Evolutionary conservation across 2,329 filamentous ascomycete species (phyloP).

Genomic region (Colletotrichum tropicicola): DNA sequence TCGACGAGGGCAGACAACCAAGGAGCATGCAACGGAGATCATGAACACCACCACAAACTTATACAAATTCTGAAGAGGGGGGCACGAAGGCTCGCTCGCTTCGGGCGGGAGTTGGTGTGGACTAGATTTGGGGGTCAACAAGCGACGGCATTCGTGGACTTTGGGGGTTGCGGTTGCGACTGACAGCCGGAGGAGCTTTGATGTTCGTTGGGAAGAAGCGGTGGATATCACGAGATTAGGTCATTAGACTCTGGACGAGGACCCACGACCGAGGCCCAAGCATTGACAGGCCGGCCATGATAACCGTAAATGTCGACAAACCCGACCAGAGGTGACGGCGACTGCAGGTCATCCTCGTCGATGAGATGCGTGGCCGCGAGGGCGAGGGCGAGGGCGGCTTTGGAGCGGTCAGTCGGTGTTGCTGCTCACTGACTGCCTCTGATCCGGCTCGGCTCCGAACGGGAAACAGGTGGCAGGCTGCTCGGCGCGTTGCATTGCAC

Average conservation of each 20-base stretch:
- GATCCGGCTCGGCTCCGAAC: slow-evolving; percentile 20
- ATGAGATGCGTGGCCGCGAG: neutral
- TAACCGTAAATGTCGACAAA: slow-evolving; percentile 19
- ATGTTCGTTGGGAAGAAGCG: slow-evolving; percentile 1
- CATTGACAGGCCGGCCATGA: slow-evolving; percentile 3
- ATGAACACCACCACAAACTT: neutral
- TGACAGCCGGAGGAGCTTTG: neutral
- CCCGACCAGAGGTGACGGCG: neutral
- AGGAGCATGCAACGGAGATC: neutral
- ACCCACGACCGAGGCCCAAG: slow-evolving; percentile 6
- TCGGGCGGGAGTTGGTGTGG: slow-evolving; percentile 16
- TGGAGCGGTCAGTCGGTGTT: neutral
- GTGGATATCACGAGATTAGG: slow-evolving; percentile 19
- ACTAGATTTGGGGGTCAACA: neutral
- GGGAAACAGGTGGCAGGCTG: no score
- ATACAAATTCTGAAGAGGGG: neutral
- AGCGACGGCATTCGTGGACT: slow-evolving; percentile 18
- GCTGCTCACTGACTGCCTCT: no score
- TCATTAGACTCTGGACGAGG: slow-evolving; percentile 8
- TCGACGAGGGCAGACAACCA: neutral
- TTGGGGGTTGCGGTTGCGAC: neutral
- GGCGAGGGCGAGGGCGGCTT: neutral
- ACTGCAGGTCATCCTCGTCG: slow-evolving; percentile 13
- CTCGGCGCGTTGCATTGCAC: slow-evolving; percentile 1
- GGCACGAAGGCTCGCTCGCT: neutral